Evolutionary conservation across 495 filamentous ascomycete species (phyloP), one percentile per base, ranked within the genome.

Genomic region (Penicillium dipodomyicola): DNA sequence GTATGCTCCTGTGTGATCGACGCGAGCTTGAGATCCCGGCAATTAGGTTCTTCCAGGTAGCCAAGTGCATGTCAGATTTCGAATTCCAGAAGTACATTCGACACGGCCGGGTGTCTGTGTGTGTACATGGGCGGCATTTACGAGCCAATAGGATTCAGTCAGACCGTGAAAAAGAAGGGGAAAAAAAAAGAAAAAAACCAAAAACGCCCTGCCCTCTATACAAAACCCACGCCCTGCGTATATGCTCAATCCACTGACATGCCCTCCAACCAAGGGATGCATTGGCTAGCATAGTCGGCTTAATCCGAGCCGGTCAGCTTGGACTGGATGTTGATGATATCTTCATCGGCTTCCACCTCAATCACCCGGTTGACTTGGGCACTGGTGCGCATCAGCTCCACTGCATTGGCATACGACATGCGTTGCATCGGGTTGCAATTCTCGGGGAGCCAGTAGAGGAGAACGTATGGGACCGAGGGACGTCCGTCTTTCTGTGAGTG

Each of bases 391-490:
- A 98, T 90, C 72, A 96, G 73, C 75, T 98, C 93, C 70, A 95
- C 96, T 23, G 93, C 93, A 19, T 91, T 86, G 17, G 94, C 94
- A 73, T 98, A 98, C 75, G 91, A 80, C 94, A 97, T 97, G 49
- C 89, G 85, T 67, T 87, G 71, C 58, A 87, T 87, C 57, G 77
- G 81, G 70, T 94, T 96, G 75, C 89, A 92, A 44, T 92, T 96
- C 44, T 83, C 87, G 17, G 94, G 94, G 46, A 97, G 82, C 72
- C 92, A 96, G 76, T 92, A 96, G 37, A 98, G 75, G 67, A 98
- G 83, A 41, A 96, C 91, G 70, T 97, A 98, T 23, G 93, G 94
- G 25, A 88, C 85, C 0, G 86, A 76, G 20, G 80, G 72, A 27
- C 87, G 76, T 41, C 87, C 87, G 25, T 82, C 85, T 15, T 76